These are phyloP conservation scores for Rasamsonia emersonii DNA, from an alignment of 2,329 filamentous ascomycete species.

Conservation along the genomic window DNA sequence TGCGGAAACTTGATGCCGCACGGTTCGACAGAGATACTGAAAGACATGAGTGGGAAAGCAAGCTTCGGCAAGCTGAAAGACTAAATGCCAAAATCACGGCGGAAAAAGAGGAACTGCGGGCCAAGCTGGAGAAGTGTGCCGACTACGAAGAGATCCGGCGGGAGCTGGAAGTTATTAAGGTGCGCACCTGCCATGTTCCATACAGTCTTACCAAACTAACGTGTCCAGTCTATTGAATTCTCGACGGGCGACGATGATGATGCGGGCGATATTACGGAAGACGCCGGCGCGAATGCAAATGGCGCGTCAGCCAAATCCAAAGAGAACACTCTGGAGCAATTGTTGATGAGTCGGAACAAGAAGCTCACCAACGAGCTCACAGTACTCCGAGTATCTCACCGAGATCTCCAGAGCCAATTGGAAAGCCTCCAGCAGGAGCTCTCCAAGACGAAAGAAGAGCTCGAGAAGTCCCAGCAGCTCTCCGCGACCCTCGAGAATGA, in stretches of 20 bases:
- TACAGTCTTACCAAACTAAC: conserved; percentile 4
- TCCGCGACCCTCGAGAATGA: conserved; percentile 89
- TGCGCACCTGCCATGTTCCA: conserved; percentile 15
- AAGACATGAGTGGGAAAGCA: conserved; percentile 66
- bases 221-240: conserved; percentile 76
- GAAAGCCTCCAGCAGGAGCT: conserved; percentile 76
- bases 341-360: conserved; percentile 88
- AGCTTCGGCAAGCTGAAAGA: conserved; percentile 68
- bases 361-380: conserved; percentile 92
- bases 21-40: conserved; percentile 76
- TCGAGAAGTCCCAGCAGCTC: conserved; percentile 75
- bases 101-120: conserved; percentile 70
- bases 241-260: conserved; percentile 74
- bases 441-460: conserved; percentile 70
- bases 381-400: conserved; percentile 83
- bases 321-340: conserved; percentile 78
- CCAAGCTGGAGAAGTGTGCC: conserved; percentile 77
- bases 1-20: conserved; percentile 77
- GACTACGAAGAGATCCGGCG: conserved; percentile 97
- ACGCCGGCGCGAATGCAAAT: conserved; percentile 29
- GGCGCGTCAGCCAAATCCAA: conserved; percentile 49
- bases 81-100: conserved; percentile 65
- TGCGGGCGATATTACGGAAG: conserved; percentile 35
- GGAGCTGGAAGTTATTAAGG: conserved; percentile 88
- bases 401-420: conserved; percentile 75